Evolutionary conservation across 78 protist genomes (phyloP).

Genomic region (Neovahlkampfia damariscottae): DNA sequence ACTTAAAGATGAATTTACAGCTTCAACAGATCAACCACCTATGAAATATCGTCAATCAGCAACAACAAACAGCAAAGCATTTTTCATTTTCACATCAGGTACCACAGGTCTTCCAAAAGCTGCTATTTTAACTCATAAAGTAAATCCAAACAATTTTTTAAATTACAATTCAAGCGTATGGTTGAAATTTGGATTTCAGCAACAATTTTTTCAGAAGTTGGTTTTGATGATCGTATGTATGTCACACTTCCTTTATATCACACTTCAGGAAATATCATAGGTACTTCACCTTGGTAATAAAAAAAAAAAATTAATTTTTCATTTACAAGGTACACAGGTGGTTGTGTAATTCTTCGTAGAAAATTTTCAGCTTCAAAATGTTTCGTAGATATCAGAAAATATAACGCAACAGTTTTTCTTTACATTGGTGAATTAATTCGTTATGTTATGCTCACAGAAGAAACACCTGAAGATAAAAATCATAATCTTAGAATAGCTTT

Average conservation of each 20-base stretch:
- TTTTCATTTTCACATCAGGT: constrained; percentile 33
- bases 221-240: no score
- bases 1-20: neutral
- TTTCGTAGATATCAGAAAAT: neutral
- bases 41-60: neutral
- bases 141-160: no score
- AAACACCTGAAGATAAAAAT: neutral
- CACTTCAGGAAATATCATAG: no score
- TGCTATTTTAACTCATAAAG: neutral
- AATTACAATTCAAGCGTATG: no score
- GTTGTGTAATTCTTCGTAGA: no score
- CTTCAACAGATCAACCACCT: neutral
- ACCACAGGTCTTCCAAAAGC: constrained; percentile 62
- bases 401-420: constrained; percentile 18
- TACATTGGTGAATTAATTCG: constrained; percentile 54
- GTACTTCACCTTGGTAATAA: no score
- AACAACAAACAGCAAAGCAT: neutral
- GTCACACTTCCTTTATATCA: no score
- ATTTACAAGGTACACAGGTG: no score
- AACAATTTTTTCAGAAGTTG: no score
- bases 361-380: constrained; percentile 16
- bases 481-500: constrained; percentile 34
- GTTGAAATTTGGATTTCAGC: no score
- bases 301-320: no score
- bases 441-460: constrained; percentile 18